phyloP scores from a whole-genome alignment of 345 rosid species.

The Raphanus sativus region DNA sequence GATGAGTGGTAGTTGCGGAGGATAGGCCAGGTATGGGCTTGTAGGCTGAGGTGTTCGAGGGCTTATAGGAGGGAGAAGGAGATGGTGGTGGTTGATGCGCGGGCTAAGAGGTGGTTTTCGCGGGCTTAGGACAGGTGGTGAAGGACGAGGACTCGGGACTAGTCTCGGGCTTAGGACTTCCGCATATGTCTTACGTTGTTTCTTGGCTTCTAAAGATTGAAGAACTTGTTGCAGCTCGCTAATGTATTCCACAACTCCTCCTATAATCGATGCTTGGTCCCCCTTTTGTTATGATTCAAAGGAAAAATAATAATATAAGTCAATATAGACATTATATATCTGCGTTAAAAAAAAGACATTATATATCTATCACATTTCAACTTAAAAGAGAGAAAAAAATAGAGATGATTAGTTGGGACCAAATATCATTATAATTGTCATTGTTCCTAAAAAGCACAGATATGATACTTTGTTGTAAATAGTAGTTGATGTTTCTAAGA shows the following conservation, averaged over 20 bases:
- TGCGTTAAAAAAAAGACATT: neutral
- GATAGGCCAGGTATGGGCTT: constrained; percentile 61
- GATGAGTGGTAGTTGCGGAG: constrained; percentile 43
- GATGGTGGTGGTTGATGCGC: constrained; percentile 43
- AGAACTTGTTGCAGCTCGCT: constrained; percentile 91
- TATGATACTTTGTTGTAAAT: constrained; percentile 8
- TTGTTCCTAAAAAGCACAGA: constrained; percentile 18
- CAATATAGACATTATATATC: constrained; percentile 13
- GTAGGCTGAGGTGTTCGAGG: constrained; percentile 79
- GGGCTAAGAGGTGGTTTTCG: constrained; percentile 67
- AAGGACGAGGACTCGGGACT: constrained; percentile 63
- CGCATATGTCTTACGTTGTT: constrained; percentile 80
- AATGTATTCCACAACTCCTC: constrained; percentile 96
- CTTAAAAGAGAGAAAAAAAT: constrained; percentile 7
- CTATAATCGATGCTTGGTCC: constrained; percentile 98
- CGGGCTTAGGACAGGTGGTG: constrained; percentile 43
- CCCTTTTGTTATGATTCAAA: constrained; percentile 50
- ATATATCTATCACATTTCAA: constrained; percentile 9
- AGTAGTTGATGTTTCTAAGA: constrained; percentile 18
- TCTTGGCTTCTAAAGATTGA: constrained; percentile 84
- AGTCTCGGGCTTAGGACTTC: constrained; percentile 84
- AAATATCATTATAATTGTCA: constrained; percentile 21
- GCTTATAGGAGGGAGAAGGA: constrained; percentile 67
- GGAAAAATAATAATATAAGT: constrained; percentile 10
- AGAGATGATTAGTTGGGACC: constrained; percentile 38